phyloP scores from a whole-genome alignment of 257 asterid species.

The Nicotiana knightiana region DNA sequence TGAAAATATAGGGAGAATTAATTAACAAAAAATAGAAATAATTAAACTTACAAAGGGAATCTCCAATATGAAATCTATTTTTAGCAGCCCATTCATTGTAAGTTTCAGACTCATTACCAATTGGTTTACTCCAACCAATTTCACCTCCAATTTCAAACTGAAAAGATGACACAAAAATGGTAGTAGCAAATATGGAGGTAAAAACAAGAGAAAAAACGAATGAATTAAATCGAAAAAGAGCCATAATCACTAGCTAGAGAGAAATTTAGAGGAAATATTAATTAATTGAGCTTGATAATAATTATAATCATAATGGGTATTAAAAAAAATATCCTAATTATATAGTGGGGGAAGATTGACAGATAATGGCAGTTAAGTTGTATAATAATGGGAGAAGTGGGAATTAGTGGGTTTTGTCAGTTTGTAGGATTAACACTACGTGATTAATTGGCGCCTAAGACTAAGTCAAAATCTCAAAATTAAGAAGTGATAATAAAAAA shows the following conservation, averaged over 20 bases:
- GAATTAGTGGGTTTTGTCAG: constrained; percentile 14
- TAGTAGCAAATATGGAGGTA: constrained; percentile 14
- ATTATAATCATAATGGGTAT: no score
- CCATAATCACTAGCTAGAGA: constrained; percentile 24
- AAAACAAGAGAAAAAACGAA: constrained; percentile 23
- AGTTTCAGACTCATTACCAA: constrained; percentile 47
- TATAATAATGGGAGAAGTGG: constrained; percentile 3
- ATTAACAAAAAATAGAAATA: neutral
- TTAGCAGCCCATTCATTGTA: constrained; percentile 75
- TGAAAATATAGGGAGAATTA: neutral
- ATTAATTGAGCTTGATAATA: neutral
- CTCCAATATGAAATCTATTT: constrained; percentile 62
- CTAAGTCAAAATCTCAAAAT: neutral
- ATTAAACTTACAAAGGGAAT: constrained; percentile 41
- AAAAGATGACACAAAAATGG: constrained; percentile 26
- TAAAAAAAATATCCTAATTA: no score
- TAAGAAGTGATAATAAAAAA: no score
- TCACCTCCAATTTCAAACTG: constrained; percentile 53
- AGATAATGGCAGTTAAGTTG: constrained; percentile 4
- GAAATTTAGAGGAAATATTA: neutral
- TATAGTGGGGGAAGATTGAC: neutral
- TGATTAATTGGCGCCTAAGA: neutral
- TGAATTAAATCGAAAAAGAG: constrained; percentile 14
- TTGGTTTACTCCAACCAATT: constrained; percentile 53
- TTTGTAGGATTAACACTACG: neutral